These are phyloP conservation scores for Suillus subaureus DNA, from an alignment of 768 basidiomycete genomes.

Conservation along the genomic window DNA sequence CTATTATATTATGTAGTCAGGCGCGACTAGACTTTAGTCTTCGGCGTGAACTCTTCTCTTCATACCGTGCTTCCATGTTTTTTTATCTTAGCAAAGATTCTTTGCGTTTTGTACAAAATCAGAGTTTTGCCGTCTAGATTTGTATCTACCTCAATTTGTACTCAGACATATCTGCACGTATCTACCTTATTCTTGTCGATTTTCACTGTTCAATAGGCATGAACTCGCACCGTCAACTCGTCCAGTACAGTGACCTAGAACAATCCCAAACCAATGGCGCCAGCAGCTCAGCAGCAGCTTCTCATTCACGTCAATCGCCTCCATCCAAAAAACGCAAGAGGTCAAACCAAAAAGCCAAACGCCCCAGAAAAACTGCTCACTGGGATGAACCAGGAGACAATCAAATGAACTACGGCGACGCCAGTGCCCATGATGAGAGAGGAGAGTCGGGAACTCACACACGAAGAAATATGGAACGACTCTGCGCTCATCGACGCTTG, in stretches of 20 bases:
- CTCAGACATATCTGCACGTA: too few relatives aligned
- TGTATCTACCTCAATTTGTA: too few relatives aligned
- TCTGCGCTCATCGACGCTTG: constrained; percentile 81
- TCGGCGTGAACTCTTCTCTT: too few relatives aligned
- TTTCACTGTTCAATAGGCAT: too few relatives aligned
- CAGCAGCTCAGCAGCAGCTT: constrained; percentile 12
- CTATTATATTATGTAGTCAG: too few relatives aligned
- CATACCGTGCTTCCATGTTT: too few relatives aligned
- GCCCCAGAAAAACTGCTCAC: constrained; percentile 37
- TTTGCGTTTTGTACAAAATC: too few relatives aligned
- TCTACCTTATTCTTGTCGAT: too few relatives aligned
- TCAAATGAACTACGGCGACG: constrained; percentile 31
- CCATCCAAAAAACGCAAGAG: constrained; percentile 57
- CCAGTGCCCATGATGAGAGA: constrained; percentile 33
- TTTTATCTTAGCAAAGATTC: too few relatives aligned
- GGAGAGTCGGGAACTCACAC: constrained; percentile 65
- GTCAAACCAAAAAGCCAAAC: constrained; percentile 25
- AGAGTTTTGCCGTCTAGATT: too few relatives aligned
- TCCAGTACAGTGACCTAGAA: constrained; percentile 28
- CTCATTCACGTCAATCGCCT: constrained; percentile 25
- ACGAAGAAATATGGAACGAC: constrained; percentile 86
- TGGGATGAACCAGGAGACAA: constrained; percentile 43
- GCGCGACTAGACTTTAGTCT: too few relatives aligned
- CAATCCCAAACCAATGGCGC: constrained; percentile 1
- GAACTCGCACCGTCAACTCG: constrained; percentile 22